Evolutionary conservation across 2,329 filamentous ascomycete species (phyloP).

Genomic region (Ophiosphaerella korrae): DNA sequence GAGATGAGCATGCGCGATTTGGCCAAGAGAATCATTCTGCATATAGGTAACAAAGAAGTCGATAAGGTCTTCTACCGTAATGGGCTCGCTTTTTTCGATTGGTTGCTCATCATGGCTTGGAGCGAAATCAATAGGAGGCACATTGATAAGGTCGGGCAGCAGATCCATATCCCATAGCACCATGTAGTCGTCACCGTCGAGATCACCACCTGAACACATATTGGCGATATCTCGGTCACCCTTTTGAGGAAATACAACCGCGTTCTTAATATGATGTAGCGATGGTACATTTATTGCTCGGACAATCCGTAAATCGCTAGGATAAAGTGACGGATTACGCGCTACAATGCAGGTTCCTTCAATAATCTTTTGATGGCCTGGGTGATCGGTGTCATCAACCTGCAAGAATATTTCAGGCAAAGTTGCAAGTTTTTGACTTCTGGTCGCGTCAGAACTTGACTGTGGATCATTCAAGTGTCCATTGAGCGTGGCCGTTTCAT

Average conservation of each 20-base stretch:
- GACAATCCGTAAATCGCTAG: constrained; percentile 88
- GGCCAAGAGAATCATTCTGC: constrained; percentile 82
- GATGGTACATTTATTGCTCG: constrained; percentile 75
- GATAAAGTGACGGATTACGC: constrained; percentile 91
- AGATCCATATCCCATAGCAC: constrained; percentile 86
- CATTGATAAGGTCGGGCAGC: constrained; percentile 68
- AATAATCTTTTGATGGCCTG: constrained; percentile 66
- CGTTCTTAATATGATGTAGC: constrained; percentile 79
- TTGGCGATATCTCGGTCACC: constrained; percentile 85
- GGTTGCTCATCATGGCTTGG: constrained; percentile 59
- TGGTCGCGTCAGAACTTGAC: constrained; percentile 51
- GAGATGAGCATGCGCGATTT: constrained; percentile 82
- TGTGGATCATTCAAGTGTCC: constrained; percentile 68
- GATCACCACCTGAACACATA: constrained; percentile 95
- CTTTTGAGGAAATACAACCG: constrained; percentile 82
- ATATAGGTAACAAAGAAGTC: constrained; percentile 91
- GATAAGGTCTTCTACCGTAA: constrained; percentile 74
- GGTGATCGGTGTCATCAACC: constrained; percentile 64
- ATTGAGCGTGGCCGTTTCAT: constrained; percentile 77
- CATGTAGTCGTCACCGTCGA: constrained; percentile 95
- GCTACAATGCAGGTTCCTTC: constrained; percentile 81
- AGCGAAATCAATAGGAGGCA: constrained; percentile 77
- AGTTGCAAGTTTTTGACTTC: constrained; percentile 43
- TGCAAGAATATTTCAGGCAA: constrained; percentile 91
- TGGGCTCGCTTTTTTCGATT: constrained; percentile 61